Conservation (phyloP, 1,284 basidiomycete species). For the Porogramme epimiltina region DNA sequence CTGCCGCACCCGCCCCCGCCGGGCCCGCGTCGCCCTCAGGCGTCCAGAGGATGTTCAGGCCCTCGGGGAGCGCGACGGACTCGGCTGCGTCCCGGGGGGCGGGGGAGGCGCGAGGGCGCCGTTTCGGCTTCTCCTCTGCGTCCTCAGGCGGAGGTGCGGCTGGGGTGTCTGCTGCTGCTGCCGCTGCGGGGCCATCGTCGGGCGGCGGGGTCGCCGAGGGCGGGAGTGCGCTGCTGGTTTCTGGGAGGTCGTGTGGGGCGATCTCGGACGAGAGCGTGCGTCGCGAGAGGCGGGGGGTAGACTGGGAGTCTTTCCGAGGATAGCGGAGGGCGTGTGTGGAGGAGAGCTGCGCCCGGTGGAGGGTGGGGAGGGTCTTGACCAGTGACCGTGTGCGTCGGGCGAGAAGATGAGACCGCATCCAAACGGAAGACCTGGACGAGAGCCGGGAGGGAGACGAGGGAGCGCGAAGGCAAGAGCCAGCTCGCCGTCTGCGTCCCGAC, state of each 20-base stretch:
- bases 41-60: slow-evolving; percentile 66
- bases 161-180: slow-evolving; percentile 32
- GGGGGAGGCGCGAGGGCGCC: slow-evolving; percentile 35
- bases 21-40: slow-evolving; percentile 37
- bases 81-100: slow-evolving; percentile 20
- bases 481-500: not conserved
- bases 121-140: slow-evolving; percentile 46
- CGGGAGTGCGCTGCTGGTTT: slow-evolving; percentile 27
- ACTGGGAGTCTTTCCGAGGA: slow-evolving; percentile 33
- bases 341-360: slow-evolving; percentile 36
- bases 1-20: not conserved
- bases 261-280: slow-evolving; percentile 34
- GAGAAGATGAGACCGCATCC: slow-evolving; percentile 58
- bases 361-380: slow-evolving; percentile 39
- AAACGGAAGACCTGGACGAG: slow-evolving; percentile 31
- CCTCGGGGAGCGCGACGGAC: slow-evolving; percentile 50
- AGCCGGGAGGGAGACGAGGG: slow-evolving; percentile 3
- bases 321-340: slow-evolving; percentile 38
- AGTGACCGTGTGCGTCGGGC: slow-evolving; percentile 53
- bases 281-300: slow-evolving; percentile 34
- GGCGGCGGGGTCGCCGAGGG: slow-evolving; percentile 29
- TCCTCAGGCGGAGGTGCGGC: slow-evolving; percentile 28
- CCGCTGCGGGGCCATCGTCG: no score
- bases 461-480: not conserved
- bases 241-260: slow-evolving; percentile 16